Evolutionary conservation across 768 basidiomycete species (phyloP).

Genomic region (Leccinum obscurum): DNA sequence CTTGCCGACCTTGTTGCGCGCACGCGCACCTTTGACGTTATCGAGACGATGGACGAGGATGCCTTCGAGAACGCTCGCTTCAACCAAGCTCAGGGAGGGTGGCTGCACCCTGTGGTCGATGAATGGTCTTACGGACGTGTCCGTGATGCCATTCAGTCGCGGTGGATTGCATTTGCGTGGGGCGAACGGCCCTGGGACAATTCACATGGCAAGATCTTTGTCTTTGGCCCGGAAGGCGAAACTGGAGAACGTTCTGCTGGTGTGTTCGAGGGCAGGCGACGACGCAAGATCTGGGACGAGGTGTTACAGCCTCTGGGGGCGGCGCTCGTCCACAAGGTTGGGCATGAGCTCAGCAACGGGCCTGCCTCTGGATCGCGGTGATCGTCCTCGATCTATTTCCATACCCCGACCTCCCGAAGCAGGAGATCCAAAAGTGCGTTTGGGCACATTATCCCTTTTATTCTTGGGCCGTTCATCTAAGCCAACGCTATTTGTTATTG

Average conservation of each 20-base stretch:
- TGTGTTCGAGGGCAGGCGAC: slow-evolving; percentile 67
- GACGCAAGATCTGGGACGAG: slow-evolving; percentile 60
- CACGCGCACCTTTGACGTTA: slow-evolving; percentile 26
- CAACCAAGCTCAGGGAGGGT: slow-evolving; percentile 37
- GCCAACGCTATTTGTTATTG: background rate
- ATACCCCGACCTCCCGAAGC: background rate
- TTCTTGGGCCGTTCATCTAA: slow-evolving; percentile 6
- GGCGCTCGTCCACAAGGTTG: slow-evolving; percentile 68
- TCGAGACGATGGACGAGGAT: slow-evolving; percentile 28
- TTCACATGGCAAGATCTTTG: slow-evolving; percentile 58
- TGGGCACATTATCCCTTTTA: background rate
- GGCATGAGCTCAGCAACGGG: slow-evolving; percentile 70
- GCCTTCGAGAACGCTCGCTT: slow-evolving; percentile 17
- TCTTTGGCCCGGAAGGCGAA: slow-evolving; percentile 84
- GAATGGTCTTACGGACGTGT: slow-evolving; percentile 67
- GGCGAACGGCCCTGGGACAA: slow-evolving; percentile 72
- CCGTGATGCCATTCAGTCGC: slow-evolving; percentile 67
- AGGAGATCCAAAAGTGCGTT: slow-evolving; percentile 11
- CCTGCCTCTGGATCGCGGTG: slow-evolving; percentile 39
- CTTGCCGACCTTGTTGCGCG: slow-evolving; percentile 16
- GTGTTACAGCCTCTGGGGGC: slow-evolving; percentile 69
- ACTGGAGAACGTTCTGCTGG: slow-evolving; percentile 65
- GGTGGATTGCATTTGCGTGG: slow-evolving; percentile 75
- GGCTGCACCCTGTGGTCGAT: slow-evolving; percentile 61
- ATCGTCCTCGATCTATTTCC: slow-evolving; percentile 2